Evolutionary conservation across 192 early-diverging fungal genomes (phyloP).

Genomic region (Phlyctochytrium arcticum): DNA sequence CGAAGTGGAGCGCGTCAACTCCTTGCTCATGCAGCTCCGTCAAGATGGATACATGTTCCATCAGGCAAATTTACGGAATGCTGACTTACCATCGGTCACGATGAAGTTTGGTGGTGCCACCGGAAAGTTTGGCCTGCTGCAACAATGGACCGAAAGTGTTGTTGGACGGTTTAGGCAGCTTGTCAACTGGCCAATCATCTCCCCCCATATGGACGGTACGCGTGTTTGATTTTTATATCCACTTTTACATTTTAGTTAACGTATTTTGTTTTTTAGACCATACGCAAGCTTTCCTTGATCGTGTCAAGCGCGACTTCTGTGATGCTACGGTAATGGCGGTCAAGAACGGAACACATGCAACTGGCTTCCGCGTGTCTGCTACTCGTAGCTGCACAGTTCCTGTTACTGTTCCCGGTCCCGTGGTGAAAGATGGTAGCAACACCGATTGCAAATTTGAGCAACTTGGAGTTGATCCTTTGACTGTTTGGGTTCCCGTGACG

Average conservation of each 20-base stretch:
- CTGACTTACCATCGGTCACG: slow-evolving; percentile 23
- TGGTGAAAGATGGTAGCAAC: neutral
- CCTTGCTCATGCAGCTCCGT: slow-evolving; percentile 26
- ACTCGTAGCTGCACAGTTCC: neutral
- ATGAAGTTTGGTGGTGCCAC: slow-evolving; percentile 8
- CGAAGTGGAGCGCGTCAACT: slow-evolving; percentile 25
- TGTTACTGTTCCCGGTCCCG: slow-evolving; percentile 5
- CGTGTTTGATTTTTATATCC: neutral
- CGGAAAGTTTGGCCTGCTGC: slow-evolving; percentile 22
- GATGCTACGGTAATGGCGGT: neutral
- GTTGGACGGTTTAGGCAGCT: slow-evolving; percentile 3
- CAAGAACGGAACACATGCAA: slow-evolving; percentile 6
- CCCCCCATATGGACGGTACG: slow-evolving; percentile 12
- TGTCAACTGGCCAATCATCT: slow-evolving; percentile 21
- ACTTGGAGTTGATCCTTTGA: slow-evolving; percentile 10
- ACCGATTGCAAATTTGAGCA: slow-evolving; percentile 3
- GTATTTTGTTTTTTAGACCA: neutral
- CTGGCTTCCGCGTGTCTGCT: neutral
- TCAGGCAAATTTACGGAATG: slow-evolving; percentile 33
- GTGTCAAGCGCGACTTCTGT: neutral
- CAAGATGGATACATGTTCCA: slow-evolving; percentile 40
- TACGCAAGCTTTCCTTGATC: neutral
- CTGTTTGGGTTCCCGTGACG: slow-evolving; percentile 11
- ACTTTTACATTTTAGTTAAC: neutral
- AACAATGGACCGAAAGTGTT: slow-evolving; percentile 26